Evolutionary conservation across 306 rosid species (phyloP), one percentile per base, ranked within the genome.

Genomic region (Trifolium fragiferum): DNA sequence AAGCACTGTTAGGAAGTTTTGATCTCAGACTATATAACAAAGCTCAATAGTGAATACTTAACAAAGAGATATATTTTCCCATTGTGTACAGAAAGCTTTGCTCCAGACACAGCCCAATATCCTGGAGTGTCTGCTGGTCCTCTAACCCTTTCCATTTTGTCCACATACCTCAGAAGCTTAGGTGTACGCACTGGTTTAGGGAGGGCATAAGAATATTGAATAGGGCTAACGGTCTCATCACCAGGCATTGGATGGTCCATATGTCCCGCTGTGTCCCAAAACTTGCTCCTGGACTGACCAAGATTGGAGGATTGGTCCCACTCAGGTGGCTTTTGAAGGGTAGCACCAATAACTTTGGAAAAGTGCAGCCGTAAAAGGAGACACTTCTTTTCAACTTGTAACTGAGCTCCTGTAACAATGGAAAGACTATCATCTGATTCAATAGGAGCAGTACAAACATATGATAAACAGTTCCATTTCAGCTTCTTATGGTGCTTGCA

Each of bases 391-490:
- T 87, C 92, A 58, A 88, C 96, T 78, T 85, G 89, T 55, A 92
- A 79, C 76, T 85, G 92, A 50, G 96, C 96, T 72, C 96, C 96
- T 3, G 96, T 92, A 35, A 92, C 93, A 50, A 92, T 77, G 41
- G 98, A 90, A 50, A 82, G 83, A 81, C 81, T 89, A 19, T 92
- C 93, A 6, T 85, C 87, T 0, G 98, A 85, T 64, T 92, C 93
- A 25, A 92, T 89, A 8, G 96, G 96, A 47, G 98, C 93, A 11
- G 96, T 90, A 74, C 96, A 92, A 21, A 92, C 92, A 46, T 90
- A 89, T 62, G 92, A 90, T 32, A 87, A 90, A 75, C 84, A 79
- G 89, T 92, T 88, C 90, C 90, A 88, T 65, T 76, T 84, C 18
- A 90, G 92, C 86, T 88, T 92, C 68, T 88, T 84, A 6, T 85